A percentile compares a stretch with the other conserved stretches of the same genome.
These are phyloP conservation scores for Aspergillus diversus DNA, from an alignment of 495 filamentous ascomycete genomes.

Conservation along the genomic window DNA sequence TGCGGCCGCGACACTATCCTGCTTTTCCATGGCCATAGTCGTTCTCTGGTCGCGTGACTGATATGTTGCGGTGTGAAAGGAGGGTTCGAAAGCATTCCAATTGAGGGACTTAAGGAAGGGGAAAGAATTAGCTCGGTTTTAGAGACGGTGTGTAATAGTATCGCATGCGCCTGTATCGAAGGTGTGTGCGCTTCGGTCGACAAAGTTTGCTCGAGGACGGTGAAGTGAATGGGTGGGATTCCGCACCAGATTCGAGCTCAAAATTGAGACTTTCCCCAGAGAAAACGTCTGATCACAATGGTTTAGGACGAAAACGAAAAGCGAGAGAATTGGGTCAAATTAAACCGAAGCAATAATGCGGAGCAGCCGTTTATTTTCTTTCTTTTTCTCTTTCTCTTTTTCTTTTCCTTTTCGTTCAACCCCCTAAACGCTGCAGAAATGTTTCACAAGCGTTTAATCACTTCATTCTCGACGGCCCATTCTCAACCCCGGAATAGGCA, in stretches of 20 bases:
- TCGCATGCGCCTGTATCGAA: conserved; percentile 13
- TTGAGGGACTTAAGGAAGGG: not conserved
- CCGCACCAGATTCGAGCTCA: conserved; percentile 6
- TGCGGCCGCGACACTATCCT: conserved; percentile 19
- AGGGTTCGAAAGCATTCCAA: not conserved
- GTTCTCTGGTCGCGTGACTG: not conserved
- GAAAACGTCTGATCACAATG: not conserved
- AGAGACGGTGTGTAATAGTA: too few species aligned
- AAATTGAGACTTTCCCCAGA: not conserved
- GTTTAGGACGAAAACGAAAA: not conserved
- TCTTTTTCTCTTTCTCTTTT: too few species aligned
- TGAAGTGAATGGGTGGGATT: not conserved
- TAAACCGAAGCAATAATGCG: conserved; percentile 9
- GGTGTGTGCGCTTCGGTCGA: conserved; percentile 1
- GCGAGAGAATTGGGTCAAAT: conserved; percentile 12
- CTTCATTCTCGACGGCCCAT: conserved; percentile 15
- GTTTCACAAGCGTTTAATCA: conserved; percentile 29
- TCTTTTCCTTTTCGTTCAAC: not conserved
- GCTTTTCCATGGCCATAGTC: conserved; percentile 28
- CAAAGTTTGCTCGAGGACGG: not conserved
- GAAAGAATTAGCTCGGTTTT: too few species aligned
- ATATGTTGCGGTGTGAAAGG: not conserved
- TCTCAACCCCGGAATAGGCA: conserved; percentile 15
- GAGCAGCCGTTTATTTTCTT: not conserved
- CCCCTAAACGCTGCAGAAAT: conserved; percentile 28